Evolutionary conservation across 169 alveolate species (phyloP).

Genomic region (Ichthyophthirius multifiliis): DNA sequence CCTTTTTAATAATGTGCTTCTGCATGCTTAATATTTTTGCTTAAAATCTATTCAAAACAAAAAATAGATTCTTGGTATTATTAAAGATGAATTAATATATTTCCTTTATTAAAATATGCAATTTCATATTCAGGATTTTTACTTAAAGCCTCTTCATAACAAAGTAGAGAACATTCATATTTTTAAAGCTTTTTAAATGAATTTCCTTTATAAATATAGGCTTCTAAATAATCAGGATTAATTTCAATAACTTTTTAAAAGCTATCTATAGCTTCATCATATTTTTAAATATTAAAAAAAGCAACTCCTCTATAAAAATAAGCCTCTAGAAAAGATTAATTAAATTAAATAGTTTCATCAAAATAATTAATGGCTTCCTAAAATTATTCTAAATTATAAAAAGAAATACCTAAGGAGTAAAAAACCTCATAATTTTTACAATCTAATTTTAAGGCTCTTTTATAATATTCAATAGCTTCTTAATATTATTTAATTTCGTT

Average conservation of each 20-base stretch:
- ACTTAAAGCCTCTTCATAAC: neutral
- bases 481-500: too few relatives aligned
- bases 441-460: neutral
- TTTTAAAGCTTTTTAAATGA: neutral
- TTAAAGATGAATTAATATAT: too few relatives aligned
- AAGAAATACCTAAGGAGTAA: neutral
- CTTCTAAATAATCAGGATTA: neutral
- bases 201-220: neutral
- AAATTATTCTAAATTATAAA: too few relatives aligned
- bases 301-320: neutral
- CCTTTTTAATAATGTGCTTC: neutral
- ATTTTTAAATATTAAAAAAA: too few relatives aligned
- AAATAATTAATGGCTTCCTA: too few relatives aligned
- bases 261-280: neutral
- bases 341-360: neutral
- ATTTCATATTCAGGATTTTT: neutral
- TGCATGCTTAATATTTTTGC: neutral
- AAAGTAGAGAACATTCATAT: neutral
- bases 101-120: neutral
- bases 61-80: too few relatives aligned
- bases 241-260: neutral
- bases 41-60: neutral
- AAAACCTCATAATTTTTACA: neutral
- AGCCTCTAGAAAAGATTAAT: neutral
- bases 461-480: neutral